phyloP scores from a whole-genome alignment of 1,139 yeast genomes.

The Diutina mesorugosa region DNA sequence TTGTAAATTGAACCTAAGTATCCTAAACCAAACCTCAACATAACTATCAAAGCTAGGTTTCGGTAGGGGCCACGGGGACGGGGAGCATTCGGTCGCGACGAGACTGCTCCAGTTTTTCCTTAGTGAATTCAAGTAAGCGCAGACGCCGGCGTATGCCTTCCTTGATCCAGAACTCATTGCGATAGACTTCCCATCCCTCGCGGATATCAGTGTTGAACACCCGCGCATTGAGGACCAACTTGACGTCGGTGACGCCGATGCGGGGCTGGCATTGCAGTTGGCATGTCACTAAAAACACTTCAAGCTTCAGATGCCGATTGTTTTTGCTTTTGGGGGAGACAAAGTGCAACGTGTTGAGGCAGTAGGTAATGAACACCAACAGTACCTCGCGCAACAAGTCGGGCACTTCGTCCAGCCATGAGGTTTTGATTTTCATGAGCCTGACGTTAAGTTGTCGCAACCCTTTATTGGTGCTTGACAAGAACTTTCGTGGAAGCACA shows the following conservation, averaged over 20 bases:
- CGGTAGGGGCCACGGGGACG: background rate
- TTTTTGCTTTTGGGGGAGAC: slow-evolving; percentile 21
- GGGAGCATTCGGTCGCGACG: background rate
- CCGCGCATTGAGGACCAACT: slow-evolving; percentile 68
- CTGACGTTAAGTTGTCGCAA: slow-evolving; percentile 70
- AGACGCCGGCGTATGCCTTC: slow-evolving; percentile 64
- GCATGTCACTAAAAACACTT: slow-evolving; percentile 28
- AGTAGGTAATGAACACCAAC: slow-evolving; percentile 18
- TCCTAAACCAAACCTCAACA: too few species aligned
- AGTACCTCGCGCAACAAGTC: slow-evolving; percentile 31
- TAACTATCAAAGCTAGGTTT: background rate
- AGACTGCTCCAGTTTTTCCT: background rate
- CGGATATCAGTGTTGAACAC: slow-evolving; percentile 72
- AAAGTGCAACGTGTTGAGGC: slow-evolving; percentile 18
- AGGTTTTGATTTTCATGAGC: slow-evolving; percentile 54
- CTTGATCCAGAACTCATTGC: slow-evolving; percentile 87
- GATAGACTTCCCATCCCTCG: slow-evolving; percentile 90
- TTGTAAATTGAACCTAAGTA: too few species aligned
- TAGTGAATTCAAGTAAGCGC: slow-evolving; percentile 20
- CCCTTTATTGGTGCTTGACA: slow-evolving; percentile 76
- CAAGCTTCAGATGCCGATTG: slow-evolving; percentile 23
- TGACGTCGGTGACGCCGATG: slow-evolving; percentile 39
- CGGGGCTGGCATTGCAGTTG: slow-evolving; percentile 36
- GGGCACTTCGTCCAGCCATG: slow-evolving; percentile 38
- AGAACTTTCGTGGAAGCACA: slow-evolving; percentile 65